Base-by-base conservation (phyloP, 306 rosid species). In the Sphenostylis stenocarpa region DNA sequence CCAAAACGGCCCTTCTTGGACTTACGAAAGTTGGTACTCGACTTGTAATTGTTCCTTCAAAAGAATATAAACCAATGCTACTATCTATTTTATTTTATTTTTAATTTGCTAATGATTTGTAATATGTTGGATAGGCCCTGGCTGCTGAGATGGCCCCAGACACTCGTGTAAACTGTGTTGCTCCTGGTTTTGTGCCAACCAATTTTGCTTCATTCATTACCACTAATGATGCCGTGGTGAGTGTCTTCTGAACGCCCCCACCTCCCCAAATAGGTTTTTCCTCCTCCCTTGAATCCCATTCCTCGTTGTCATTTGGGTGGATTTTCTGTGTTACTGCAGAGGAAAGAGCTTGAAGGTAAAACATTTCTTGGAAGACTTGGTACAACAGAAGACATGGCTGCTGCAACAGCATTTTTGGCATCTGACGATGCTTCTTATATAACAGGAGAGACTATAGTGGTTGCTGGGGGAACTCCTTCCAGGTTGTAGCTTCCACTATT, bases 101-200 rank as follows among this genome's bases (percentile, higher is more conserved):
- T 19, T 11, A 16, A 13, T 75, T 17, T 80, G 83, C 72, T 86
- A 38, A 36, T 80, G 57, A 17, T 70, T 80, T 76, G 38, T 51
- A 48, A 77, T 57, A 60, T 70, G 33, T 72, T 56, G 66, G 41
- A n/a, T 76, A 96, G 99, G 99, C 91, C 43, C 93, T 96, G 69
- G 98, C 99, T 24, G 76, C 80, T 26, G 98, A 89, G 68, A 77
- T 96, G 98, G 94, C 91, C 53, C 98, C 99, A 1, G 41, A 79
- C 17, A 92, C 91, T 70, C 94, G 98, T 13, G 99, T 96, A 55
- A 92, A 96, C 73, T 92, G 99, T 80, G 84, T 96, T 60, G 99
- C 98, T 79, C 98, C 99, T 11, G 99, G 99, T 67, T 87, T 91
- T 77, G 98, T 96, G 16, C 99, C 99, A 19, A 96, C 99, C 15